Evolutionary conservation across 306 rosid genomes (phyloP).

Genomic region (Trifolium pratense): DNA sequence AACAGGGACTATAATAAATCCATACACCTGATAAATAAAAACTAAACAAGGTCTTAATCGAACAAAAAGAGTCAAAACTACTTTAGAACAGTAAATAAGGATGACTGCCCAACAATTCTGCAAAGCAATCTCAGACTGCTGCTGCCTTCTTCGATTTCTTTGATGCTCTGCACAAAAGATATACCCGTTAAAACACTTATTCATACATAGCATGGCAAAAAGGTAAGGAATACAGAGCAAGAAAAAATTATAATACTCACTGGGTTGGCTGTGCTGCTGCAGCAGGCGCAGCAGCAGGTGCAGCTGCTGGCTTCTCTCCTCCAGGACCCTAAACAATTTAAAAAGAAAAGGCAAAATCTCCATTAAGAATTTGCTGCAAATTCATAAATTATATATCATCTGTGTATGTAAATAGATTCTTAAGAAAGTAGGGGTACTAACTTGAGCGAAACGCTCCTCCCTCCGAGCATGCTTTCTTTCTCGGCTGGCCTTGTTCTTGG

Average conservation of each 20-base stretch:
- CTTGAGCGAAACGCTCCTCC: constrained; percentile 95
- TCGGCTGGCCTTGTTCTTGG: constrained; percentile 97
- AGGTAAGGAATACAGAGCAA: not conserved
- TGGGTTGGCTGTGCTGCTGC: constrained; percentile 59
- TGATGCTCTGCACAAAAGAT: constrained; percentile 58
- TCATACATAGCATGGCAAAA: not conserved
- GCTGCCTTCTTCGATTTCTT: constrained; percentile 80
- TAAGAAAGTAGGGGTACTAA: constrained; percentile 23
- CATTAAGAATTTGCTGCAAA: not conserved
- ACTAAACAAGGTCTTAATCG: constrained; percentile 48
- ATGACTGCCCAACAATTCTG: constrained; percentile 27
- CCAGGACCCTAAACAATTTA: constrained; percentile 72
- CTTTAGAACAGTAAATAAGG: constrained; percentile 40
- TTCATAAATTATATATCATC: not conserved
- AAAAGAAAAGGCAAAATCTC: not conserved
- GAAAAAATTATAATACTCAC: constrained; percentile 53
- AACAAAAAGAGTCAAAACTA: constrained; percentile 60
- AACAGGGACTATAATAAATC: constrained; percentile 42
- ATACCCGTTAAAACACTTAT: not conserved
- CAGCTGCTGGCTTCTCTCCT: constrained; percentile 52
- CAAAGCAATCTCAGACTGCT: constrained; percentile 26
- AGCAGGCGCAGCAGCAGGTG: constrained; percentile 45
- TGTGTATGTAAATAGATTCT: not conserved
- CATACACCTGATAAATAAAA: constrained; percentile 42
- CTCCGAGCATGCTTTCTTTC: constrained; percentile 86